Percentiles rank a stretch among this genome's conserved stretches.
phyloP scores from a whole-genome alignment of 768 basidiomycete genomes.

The Tricholoma saponaceum region DNA sequence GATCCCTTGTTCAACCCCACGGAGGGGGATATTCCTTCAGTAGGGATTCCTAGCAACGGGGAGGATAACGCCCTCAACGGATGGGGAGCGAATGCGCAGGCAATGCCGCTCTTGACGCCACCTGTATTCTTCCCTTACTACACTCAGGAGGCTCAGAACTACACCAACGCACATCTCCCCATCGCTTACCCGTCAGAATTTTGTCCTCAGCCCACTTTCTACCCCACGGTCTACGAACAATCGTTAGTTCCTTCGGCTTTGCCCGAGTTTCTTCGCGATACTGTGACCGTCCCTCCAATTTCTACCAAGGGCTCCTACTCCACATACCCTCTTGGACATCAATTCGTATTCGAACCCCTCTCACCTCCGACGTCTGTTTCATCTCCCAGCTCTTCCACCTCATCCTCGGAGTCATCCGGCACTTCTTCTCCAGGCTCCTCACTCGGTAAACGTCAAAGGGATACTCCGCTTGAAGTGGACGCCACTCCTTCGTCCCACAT shows the following conservation, averaged over 20 bases:
- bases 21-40: background rate
- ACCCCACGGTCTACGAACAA: background rate
- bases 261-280: background rate
- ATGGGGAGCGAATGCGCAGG: background rate
- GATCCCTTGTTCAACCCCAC: background rate
- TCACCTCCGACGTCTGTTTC: background rate
- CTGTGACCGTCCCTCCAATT: background rate
- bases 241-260: background rate
- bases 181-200: background rate
- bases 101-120: background rate
- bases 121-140: background rate
- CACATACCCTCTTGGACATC: no score
- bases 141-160: background rate
- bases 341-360: background rate
- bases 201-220: background rate
- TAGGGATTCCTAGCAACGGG: background rate
- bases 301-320: background rate
- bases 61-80: background rate
- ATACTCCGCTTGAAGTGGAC: background rate
- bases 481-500: background rate
- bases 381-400: background rate
- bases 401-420: no score
- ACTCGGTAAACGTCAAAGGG: background rate
- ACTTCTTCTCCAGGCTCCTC: background rate
- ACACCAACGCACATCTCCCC: background rate